These are phyloP conservation scores for Apiospora phragmitis DNA, from an alignment of 2,329 filamentous ascomycete species.

Conservation along the genomic window DNA sequence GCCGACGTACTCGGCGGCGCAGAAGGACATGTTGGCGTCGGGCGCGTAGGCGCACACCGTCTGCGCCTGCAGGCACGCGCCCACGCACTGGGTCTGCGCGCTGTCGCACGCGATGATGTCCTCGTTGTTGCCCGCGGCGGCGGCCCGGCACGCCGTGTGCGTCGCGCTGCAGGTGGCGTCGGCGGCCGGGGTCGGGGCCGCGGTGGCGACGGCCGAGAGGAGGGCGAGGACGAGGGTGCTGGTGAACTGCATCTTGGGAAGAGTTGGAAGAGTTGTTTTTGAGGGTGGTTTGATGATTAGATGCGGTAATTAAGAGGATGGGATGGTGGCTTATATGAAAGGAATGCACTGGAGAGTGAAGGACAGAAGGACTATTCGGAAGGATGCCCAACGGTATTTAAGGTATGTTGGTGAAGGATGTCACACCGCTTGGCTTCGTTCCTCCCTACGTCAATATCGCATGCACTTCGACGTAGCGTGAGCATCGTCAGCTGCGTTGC, in stretches of 20 bases:
- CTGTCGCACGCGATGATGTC: not conserved
- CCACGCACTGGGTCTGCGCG: not conserved
- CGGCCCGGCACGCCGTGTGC: not conserved
- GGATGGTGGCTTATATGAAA: not conserved
- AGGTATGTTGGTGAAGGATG: not conserved
- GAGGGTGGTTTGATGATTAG: not conserved
- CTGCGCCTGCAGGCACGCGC: not conserved
- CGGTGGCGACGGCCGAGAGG: not conserved
- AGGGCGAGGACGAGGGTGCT: not conserved
- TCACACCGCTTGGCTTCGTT: not conserved
- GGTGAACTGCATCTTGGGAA: not conserved
- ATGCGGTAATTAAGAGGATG: not conserved
- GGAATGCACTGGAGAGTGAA: not conserved
- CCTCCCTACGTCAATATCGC: not conserved
- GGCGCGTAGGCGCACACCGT: not conserved
- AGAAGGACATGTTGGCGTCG: constrained; percentile 3
- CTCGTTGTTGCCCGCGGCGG: not conserved
- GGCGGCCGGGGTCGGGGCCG: not conserved
- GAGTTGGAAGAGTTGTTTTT: not conserved
- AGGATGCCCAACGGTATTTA: not conserved
- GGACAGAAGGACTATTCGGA: not conserved
- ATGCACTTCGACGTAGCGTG: not conserved
- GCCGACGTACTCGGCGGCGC: not conserved
- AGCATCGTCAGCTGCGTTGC: not conserved
- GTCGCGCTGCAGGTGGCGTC: not conserved